Evolutionary conservation across 2,329 filamentous ascomycete genomes (phyloP).

Genomic region (Hymenoscyphus occultus): DNA sequence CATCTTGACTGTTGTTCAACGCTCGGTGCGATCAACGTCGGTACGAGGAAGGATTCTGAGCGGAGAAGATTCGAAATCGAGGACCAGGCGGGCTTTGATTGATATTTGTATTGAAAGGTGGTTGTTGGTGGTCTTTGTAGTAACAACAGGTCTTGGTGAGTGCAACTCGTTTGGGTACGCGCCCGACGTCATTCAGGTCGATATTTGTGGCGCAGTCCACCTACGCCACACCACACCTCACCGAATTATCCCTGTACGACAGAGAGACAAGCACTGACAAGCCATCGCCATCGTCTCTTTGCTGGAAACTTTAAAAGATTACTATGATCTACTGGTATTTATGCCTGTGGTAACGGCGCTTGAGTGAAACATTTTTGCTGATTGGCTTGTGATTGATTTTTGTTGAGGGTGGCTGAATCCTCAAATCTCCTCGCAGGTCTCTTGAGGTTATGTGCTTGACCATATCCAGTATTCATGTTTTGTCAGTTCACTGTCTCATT

Average conservation of each 20-base stretch:
- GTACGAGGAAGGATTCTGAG: neutral
- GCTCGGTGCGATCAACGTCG: too few species aligned
- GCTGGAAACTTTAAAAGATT: neutral
- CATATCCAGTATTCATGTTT: too few species aligned
- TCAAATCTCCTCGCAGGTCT: too few species aligned
- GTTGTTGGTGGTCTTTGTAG: neutral
- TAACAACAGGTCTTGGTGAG: neutral
- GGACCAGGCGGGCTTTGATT: neutral
- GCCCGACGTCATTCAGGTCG: too few species aligned
- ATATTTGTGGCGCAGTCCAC: too few species aligned
- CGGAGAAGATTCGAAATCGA: neutral
- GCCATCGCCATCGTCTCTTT: neutral
- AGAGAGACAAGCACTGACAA: too few species aligned
- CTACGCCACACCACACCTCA: neutral
- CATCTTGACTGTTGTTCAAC: constrained; percentile 43
- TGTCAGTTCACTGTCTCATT: too few species aligned
- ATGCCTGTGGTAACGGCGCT: neutral
- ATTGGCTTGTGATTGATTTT: neutral
- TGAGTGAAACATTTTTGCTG: neutral
- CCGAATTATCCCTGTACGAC: neutral
- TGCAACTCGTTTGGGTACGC: too few species aligned
- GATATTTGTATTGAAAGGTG: neutral
- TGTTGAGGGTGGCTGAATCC: too few species aligned
- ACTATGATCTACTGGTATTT: neutral
- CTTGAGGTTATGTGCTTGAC: too few species aligned